Base-by-base conservation (phyloP, 1,284 basidiomycete genomes). In the Termitomyces sp. region DNA sequence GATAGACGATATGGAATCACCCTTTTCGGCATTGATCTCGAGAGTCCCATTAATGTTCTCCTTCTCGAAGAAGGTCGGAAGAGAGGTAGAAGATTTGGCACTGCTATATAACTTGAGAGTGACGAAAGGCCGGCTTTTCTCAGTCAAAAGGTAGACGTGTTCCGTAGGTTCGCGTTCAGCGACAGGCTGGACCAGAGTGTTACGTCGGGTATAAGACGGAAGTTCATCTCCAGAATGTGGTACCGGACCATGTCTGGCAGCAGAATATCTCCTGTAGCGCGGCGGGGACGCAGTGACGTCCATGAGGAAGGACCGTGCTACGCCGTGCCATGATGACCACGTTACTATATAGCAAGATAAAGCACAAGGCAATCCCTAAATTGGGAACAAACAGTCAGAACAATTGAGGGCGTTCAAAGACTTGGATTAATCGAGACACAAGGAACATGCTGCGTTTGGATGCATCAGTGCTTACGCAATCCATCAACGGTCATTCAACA, bases 41-140 rank as follows among this genome's bases (percentile, higher is more conserved):
- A 78, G 64, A 34, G 62, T 66, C 39, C 73, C 74, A 49, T 66
- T 74, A 61, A 78, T 72, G 49, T 72, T 71, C 61, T 77, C 75
- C 66, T 75, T 77, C 66, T 78, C 76, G 60, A 72, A 73, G 60
- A 73, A 76, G 19, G 73, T 76, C 10, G 75, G 75, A 24, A 76
- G 62, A 46, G 73, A 74, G 52, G 71, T 72, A 13, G 71, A 63
- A 5, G 75, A 76, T 59, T 74, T 76, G 10, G 75, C 75, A 56
- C 74, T 76, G 66, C 75, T 77, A 60, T 62, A 66, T 52, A 77
- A 64, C 48, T 68, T 72, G 46, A 77, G 69, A 39, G 69, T 69
- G 44, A 71, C 67, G 70, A 70, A 74, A 48, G 73, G 68, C 45
- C 63, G 68, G 49, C 63, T 64, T 55, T 72, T 74, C 42, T 75